Conservation (phyloP, 768 basidiomycete genomes). For the Phlebiopsis gigantea region DNA sequence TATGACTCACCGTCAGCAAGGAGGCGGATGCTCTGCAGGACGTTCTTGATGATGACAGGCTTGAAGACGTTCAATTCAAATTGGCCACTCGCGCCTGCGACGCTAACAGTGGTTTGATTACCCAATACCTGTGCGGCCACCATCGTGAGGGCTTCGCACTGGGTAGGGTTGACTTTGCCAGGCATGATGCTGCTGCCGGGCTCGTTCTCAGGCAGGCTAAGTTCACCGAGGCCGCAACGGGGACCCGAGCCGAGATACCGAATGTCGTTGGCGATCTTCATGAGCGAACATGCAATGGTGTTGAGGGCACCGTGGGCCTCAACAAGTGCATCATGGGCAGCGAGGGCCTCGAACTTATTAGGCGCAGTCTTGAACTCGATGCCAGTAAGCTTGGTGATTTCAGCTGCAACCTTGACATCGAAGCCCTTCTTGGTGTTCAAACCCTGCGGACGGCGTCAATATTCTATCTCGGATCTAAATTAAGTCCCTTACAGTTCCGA, state of each 20-base stretch:
- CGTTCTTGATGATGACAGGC: constrained; percentile 97
- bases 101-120: constrained; percentile 88
- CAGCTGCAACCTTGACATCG: constrained; percentile 88
- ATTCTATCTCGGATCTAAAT: background rate
- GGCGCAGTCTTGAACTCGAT: constrained; percentile 93
- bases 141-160: constrained; percentile 99
- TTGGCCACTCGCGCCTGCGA: constrained; percentile 93
- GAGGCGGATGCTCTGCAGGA: constrained; percentile 91
- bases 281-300: constrained; percentile 91
- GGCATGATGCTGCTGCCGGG: constrained; percentile 99
- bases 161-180: constrained; percentile 99
- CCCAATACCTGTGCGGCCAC: constrained; percentile 98
- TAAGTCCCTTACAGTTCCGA: constrained; percentile 74
- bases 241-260: constrained; percentile 97
- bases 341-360: constrained; percentile 99
- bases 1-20: constrained; percentile 73
- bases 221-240: constrained; percentile 93
- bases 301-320: constrained; percentile 97
- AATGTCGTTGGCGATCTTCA: constrained; percentile 99
- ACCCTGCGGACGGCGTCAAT: constrained; percentile 48
- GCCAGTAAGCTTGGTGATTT: constrained; percentile 89
- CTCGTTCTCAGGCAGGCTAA: constrained; percentile 95
- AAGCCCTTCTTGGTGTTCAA: constrained; percentile 97
- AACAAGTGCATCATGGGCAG: constrained; percentile 96
- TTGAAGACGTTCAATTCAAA: constrained; percentile 99